phyloP scores from a whole-genome alignment of 2,329 filamentous ascomycete species.

The Trichoderma arundinaceum region DNA sequence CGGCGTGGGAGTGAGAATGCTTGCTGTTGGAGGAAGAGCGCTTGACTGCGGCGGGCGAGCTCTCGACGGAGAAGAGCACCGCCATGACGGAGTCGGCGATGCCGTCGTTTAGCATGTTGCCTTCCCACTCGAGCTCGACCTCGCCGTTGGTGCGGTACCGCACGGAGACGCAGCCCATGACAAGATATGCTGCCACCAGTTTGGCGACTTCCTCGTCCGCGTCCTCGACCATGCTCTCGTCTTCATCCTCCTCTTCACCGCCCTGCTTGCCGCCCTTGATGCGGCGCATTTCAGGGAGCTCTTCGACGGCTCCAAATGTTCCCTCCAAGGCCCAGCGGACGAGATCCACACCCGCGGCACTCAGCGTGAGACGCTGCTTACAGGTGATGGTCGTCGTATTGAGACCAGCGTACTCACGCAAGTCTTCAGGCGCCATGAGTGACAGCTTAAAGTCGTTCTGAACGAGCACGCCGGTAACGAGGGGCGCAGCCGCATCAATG shows the following conservation, averaged over 20 bases:
- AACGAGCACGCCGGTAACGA: slow-evolving; percentile 89
- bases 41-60: slow-evolving; percentile 91
- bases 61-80: slow-evolving; percentile 89
- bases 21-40: slow-evolving; percentile 52
- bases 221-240: slow-evolving; percentile 50
- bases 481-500: slow-evolving; percentile 45
- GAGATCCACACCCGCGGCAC: slow-evolving; percentile 85
- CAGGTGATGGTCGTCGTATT: slow-evolving; percentile 94
- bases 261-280: slow-evolving; percentile 42
- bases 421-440: slow-evolving; percentile 93
- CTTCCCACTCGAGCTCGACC: slow-evolving; percentile 94
- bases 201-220: slow-evolving; percentile 68
- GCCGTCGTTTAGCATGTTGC: slow-evolving; percentile 95
- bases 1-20: slow-evolving; percentile 39
- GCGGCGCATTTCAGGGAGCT: slow-evolving; percentile 61
- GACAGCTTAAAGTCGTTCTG: slow-evolving; percentile 98
- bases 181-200: slow-evolving; percentile 63
- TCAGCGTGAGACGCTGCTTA: slow-evolving; percentile 86
- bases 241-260: slow-evolving; percentile 43
- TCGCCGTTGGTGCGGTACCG: slow-evolving; percentile 77
- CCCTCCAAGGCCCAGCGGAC: slow-evolving; percentile 94
- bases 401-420: slow-evolving; percentile 94
- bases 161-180: slow-evolving; percentile 93
- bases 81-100: slow-evolving; percentile 98
- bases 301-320: slow-evolving; percentile 87